These are phyloP conservation scores for Cephaloascus fragrans DNA, from an alignment of 805 yeast species.

Conservation along the genomic window DNA sequence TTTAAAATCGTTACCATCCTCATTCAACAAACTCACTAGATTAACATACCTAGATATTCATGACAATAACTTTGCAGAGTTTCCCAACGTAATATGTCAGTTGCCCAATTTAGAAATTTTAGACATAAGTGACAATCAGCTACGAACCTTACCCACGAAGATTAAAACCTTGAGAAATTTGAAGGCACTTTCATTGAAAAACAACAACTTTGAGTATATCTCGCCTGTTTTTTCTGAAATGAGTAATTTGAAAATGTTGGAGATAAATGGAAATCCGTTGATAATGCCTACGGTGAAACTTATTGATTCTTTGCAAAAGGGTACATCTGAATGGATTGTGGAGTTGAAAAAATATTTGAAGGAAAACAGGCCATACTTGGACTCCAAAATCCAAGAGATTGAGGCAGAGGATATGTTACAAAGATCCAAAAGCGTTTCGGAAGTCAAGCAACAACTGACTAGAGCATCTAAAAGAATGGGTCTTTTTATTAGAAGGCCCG, in stretches of 20 bases:
- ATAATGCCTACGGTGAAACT: conserved; percentile 32
- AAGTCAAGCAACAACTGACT: conserved; percentile 17
- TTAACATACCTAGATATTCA: conserved; percentile 60
- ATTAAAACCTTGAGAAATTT: conserved; percentile 31
- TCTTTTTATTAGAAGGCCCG: conserved; percentile 41
- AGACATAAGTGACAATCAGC: conserved; percentile 51
- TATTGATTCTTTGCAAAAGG: conserved; percentile 22
- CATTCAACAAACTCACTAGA: conserved; percentile 30
- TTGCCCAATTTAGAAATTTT: conserved; percentile 46
- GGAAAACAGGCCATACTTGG: conserved; percentile 22
- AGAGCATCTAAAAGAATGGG: conserved; percentile 73
- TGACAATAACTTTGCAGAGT: conserved; percentile 40
- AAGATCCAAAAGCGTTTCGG: conserved; percentile 4
- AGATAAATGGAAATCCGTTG: conserved; percentile 54
- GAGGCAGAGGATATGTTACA: background rate
- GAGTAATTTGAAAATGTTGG: conserved; percentile 44
- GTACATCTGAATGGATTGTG: conserved; percentile 34
- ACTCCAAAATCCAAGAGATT: conserved; percentile 16
- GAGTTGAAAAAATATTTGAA: conserved; percentile 27
- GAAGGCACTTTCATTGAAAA: conserved; percentile 50
- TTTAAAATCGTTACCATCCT: conserved; percentile 35
- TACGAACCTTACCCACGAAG: conserved; percentile 37
- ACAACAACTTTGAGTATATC: conserved; percentile 45
- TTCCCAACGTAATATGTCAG: conserved; percentile 36
- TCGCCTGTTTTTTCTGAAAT: conserved; percentile 45